phyloP scores from a whole-genome alignment of 2,329 filamentous ascomycete genomes.

The Verticillium isaacii region DNA sequence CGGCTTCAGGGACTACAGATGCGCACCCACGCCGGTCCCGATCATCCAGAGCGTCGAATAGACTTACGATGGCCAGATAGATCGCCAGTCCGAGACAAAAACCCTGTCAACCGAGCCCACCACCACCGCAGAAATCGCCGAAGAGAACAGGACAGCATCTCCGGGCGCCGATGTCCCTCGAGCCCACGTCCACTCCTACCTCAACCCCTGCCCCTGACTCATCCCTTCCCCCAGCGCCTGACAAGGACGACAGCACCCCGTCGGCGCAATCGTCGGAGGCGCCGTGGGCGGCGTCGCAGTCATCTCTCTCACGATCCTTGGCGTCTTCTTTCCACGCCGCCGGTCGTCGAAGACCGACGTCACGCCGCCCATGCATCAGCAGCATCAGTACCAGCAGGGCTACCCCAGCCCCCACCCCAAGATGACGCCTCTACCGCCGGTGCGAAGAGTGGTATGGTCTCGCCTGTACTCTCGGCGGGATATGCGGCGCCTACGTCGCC shows the following conservation, averaged over 20 bases:
- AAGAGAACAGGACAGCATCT: not conserved
- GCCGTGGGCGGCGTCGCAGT: conserved; percentile 36
- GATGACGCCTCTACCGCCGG: not conserved
- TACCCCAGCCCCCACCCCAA: not conserved
- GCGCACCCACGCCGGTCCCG: conserved; percentile 2
- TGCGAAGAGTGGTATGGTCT: not conserved
- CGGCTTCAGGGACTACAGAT: conserved; percentile 8
- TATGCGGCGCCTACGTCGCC: not conserved
- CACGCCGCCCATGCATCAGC: not conserved
- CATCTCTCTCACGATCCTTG: conserved; percentile 32
- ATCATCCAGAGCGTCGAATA: conserved; percentile 1
- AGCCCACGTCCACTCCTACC: not conserved
- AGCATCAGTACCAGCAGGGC: not conserved
- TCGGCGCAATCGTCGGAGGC: conserved; percentile 41
- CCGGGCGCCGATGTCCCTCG: not conserved
- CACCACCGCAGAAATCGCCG: not conserved
- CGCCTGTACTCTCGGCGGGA: not conserved
- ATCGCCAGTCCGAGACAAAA: conserved; percentile 2
- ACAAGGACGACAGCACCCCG: conserved; percentile 14
- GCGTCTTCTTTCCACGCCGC: conserved; percentile 34
- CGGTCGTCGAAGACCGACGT: conserved; percentile 12
- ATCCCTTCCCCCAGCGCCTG: not conserved
- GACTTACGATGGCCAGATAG: conserved; percentile 4
- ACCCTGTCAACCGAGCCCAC: not conserved
- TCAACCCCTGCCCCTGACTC: not conserved